These are phyloP conservation scores for Penicillium goetzii DNA, from an alignment of 495 filamentous ascomycete genomes.

Conservation along the genomic window DNA sequence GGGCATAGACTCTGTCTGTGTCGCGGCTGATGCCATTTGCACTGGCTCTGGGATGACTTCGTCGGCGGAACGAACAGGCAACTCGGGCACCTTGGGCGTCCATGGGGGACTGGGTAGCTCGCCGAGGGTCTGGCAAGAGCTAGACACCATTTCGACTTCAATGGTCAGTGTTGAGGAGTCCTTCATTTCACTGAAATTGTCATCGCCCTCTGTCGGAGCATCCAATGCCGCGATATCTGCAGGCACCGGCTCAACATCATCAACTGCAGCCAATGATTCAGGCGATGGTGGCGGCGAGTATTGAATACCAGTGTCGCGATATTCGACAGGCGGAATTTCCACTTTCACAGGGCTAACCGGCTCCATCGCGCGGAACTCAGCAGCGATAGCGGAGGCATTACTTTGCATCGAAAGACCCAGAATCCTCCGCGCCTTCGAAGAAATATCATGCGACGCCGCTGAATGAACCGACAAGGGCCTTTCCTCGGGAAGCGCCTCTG, in stretches of 20 bases:
- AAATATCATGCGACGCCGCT: constrained; percentile 42
- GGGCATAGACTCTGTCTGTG: constrained; percentile 64
- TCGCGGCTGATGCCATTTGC: constrained; percentile 60
- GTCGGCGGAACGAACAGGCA: constrained; percentile 10
- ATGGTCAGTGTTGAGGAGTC: constrained; percentile 38
- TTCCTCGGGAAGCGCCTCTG: constrained; percentile 53
- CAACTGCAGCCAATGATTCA: constrained; percentile 35
- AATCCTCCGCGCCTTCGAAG: constrained; percentile 54
- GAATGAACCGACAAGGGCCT: constrained; percentile 50
- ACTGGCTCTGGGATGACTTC: constrained; percentile 22
- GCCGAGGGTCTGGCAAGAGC: constrained; percentile 71
- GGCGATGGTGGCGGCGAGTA: constrained; percentile 82
- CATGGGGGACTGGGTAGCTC: constrained; percentile 69
- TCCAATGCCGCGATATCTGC: not conserved
- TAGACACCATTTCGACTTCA: constrained; percentile 65
- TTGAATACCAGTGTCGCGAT: constrained; percentile 78
- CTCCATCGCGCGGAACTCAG: constrained; percentile 29
- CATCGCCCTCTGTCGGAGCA: not conserved
- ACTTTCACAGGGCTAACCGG: constrained; percentile 20
- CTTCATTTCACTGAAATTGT: constrained; percentile 25
- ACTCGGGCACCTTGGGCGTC: constrained; percentile 60
- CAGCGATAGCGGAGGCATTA: constrained; percentile 27
- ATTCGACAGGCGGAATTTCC: constrained; percentile 36
- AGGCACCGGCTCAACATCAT: not conserved
- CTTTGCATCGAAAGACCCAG: constrained; percentile 50